These are phyloP conservation scores for Gossypium anomalum DNA, from an alignment of 345 rosid species.

Conservation along the genomic window DNA sequence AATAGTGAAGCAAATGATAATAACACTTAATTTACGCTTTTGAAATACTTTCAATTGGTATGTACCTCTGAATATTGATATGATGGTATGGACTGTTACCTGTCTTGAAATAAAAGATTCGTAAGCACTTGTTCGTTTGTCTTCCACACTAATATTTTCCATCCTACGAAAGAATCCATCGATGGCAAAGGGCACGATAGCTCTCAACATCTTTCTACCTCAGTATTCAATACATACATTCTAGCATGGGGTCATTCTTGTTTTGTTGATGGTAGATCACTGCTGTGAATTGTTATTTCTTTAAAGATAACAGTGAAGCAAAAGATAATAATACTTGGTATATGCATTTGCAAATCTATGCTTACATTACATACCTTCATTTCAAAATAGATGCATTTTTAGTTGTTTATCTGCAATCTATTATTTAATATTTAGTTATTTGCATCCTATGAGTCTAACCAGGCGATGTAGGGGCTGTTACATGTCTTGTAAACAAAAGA, in stretches of 20 bases:
- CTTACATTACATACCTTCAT: background rate
- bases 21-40: no score
- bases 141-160: background rate
- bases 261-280: background rate
- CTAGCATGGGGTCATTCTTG: background rate
- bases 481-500: no score
- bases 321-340: background rate
- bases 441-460: no score
- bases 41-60: no score
- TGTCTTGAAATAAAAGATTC: conserved; percentile 5
- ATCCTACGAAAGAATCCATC: conserved; percentile 18
- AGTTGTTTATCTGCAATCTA: background rate
- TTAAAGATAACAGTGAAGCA: background rate
- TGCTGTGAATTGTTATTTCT: background rate
- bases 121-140: background rate
- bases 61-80: background rate
- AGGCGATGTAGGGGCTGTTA: no score
- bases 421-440: background rate
- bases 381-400: no score
- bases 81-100: background rate
- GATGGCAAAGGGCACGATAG: conserved; percentile 13
- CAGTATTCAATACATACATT: background rate
- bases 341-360: background rate
- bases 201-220: background rate
- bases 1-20: no score